Evolutionary conservation across 2,329 filamentous ascomycete species (phyloP), one percentile per base, ranked within the genome.

Genomic region (Xylariales sp.): DNA sequence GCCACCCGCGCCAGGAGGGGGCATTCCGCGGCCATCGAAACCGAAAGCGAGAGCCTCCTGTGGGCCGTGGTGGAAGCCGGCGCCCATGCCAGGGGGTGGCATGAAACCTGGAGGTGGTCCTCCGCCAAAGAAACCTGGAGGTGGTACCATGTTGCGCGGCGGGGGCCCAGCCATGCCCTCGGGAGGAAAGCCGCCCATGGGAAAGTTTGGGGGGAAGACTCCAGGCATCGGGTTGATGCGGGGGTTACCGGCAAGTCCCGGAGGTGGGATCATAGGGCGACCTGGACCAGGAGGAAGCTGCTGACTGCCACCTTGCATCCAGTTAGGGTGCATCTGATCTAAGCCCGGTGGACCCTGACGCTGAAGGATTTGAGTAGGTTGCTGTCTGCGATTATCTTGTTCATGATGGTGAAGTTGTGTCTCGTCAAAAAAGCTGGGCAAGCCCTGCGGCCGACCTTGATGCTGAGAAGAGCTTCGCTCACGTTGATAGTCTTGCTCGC

Each of bases 281-380:
- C 64, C 56, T 28, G 39, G 39, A n/a, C 68, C 67, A 27, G 66
- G 65, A 38, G 68, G 68, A 46, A 70, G 58, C 46, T 71, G 68
- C 16, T 63, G 68, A 38, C 58, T 60, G 36, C 58, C 63, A 29
- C 65, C 43, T 36, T 53, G 68, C 64, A 78, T 70, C 66, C 74
- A 79, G 37, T 62, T 71, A 14, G 71, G 75, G 14, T 73, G 74
- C 63, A 82, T 74, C 51, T 77, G 74, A 33, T 81, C 78, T 29
- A 84, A 62, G 6, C 80, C 79, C 2, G 77, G 76, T 14, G 73
- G 74, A 1, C 71, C 74, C n/a, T 76, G 78, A 5, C 79, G 75
- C 59, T 83, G 79, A 16, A 84, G 60, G 40, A 84, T 83, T 55
- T 83, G 79, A 4, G 78, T 81, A 4, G 77, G 78, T 49, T 78